Conservation (phyloP, 768 basidiomycete genomes). For the Leccinum longicurvipes region DNA sequence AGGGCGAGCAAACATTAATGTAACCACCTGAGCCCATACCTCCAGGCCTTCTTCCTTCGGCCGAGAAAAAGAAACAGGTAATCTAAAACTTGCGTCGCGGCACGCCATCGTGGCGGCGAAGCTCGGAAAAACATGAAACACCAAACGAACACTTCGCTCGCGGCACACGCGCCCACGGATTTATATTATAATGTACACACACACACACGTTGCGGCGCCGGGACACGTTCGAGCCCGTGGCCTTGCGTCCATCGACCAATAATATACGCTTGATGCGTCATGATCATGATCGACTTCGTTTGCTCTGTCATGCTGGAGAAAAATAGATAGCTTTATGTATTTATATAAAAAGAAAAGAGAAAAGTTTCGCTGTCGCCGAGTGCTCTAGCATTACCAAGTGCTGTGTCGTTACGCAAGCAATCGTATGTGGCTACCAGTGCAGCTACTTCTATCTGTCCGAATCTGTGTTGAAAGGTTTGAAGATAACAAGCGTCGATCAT, state of each 20-base stretch:
- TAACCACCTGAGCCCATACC: no score
- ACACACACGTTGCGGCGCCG: not conserved
- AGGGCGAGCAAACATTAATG: no score
- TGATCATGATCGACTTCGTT: not conserved
- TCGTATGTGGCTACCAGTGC: no score
- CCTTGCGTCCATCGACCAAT: not conserved
- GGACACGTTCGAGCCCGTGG: not conserved
- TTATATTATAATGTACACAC: no score
- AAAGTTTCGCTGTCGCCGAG: no score
- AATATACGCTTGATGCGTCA: not conserved
- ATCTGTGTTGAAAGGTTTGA: not conserved
- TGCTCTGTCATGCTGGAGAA: not conserved
- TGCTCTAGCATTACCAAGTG: not conserved
- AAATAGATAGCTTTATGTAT: not conserved
- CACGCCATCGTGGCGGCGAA: not conserved
- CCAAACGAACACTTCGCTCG: not conserved
- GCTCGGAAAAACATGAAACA: not conserved
- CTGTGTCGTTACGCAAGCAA: not conserved
- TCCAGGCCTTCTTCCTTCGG: not conserved
- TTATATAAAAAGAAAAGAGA: not conserved
- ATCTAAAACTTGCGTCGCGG: not conserved
- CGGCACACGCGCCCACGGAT: no score
- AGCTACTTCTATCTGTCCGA: no score
- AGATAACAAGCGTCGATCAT: not conserved
- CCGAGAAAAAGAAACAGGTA: not conserved